phyloP scores from a whole-genome alignment of 2,329 filamentous ascomycete species.

The Talaromyces funiculosus region DNA sequence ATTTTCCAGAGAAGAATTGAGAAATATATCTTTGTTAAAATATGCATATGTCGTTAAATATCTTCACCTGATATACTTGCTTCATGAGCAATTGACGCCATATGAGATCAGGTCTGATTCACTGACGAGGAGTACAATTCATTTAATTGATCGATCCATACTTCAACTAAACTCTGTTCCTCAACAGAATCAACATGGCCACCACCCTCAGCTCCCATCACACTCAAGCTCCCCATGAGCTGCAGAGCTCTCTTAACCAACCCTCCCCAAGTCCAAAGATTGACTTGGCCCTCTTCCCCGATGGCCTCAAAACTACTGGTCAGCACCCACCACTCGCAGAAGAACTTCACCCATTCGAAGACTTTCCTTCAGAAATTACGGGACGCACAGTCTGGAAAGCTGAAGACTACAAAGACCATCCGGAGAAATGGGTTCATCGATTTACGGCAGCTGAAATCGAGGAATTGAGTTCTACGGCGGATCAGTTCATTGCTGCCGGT shows the following conservation, averaged over 20 bases:
- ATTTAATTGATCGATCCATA: neutral
- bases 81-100: neutral
- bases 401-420: constrained; percentile 57
- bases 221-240: neutral
- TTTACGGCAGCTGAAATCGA: constrained; percentile 62
- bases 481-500: constrained; percentile 61
- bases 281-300: constrained; percentile 52
- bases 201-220: neutral
- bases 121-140: neutral
- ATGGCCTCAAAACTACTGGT: constrained; percentile 63
- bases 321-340: constrained; percentile 66
- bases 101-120: neutral
- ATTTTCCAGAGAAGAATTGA: no score
- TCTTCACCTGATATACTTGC: neutral
- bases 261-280: constrained; percentile 13
- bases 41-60: neutral
- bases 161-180: neutral
- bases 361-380: constrained; percentile 65
- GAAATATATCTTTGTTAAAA: no score
- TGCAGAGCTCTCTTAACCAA: neutral
- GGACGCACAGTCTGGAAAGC: constrained; percentile 69
- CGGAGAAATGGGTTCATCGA: constrained; percentile 66
- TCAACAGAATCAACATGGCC: neutral
- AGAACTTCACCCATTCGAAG: constrained; percentile 59
- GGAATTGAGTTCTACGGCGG: constrained; percentile 62